These are phyloP conservation scores for Emergomyces africanus DNA, from an alignment of 2,329 filamentous ascomycete species.

Conservation along the genomic window DNA sequence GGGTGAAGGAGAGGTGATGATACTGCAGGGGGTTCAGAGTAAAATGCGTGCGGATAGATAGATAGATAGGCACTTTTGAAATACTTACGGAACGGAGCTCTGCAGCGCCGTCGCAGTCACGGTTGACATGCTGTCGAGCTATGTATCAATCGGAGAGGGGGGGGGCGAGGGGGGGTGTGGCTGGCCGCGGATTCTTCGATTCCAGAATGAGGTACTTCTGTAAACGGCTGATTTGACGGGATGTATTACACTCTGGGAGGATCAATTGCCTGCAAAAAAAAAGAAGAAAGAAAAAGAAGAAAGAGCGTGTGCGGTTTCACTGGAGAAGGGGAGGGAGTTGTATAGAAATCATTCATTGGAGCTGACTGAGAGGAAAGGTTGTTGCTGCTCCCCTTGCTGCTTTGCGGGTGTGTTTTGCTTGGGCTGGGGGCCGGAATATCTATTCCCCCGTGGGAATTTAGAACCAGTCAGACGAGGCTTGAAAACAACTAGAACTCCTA, in stretches of 20 bases:
- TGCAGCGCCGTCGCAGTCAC: conserved; percentile 64
- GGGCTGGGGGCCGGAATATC: not conserved
- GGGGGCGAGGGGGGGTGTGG: no score
- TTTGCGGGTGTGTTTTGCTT: not conserved
- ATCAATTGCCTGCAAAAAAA: not conserved
- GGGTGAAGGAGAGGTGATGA: not conserved
- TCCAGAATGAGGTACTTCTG: not conserved
- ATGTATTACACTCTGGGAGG: not conserved
- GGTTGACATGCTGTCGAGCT: conserved; percentile 54
- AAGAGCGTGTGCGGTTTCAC: not conserved
- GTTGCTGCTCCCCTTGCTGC: not conserved
- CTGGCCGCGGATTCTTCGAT: not conserved
- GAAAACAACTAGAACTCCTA: no score
- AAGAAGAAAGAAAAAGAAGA: no score
- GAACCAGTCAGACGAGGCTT: no score
- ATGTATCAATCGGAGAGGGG: not conserved
- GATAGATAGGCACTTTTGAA: no score
- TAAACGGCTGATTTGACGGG: not conserved
- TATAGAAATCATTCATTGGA: not conserved
- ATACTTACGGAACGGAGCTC: conserved; percentile 53
- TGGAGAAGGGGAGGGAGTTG: not conserved
- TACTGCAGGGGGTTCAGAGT: not conserved
- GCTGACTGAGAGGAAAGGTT: not conserved
- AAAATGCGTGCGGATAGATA: not conserved
- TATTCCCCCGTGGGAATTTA: not conserved